Percentiles rank a stretch among this genome's conserved stretches.
phyloP scores from a whole-genome alignment of 2,329 filamentous ascomycete genomes.

The Metarhizium album region DNA sequence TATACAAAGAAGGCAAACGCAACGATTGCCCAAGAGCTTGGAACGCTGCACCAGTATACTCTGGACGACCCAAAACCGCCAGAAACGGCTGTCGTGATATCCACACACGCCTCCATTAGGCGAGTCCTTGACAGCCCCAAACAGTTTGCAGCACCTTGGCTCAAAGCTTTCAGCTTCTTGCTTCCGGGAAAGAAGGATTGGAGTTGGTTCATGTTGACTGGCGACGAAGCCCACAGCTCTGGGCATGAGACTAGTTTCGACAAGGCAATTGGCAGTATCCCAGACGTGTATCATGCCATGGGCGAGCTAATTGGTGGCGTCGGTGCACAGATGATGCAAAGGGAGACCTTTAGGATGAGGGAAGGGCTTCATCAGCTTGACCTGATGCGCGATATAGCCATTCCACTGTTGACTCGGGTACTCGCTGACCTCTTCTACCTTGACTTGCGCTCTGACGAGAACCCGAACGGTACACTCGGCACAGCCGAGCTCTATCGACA shows the following conservation, averaged over 20 bases:
- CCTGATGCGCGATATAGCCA: slow-evolving; percentile 42
- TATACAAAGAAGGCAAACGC: slow-evolving; percentile 31
- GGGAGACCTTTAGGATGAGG: slow-evolving; percentile 25
- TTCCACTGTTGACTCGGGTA: slow-evolving; percentile 45
- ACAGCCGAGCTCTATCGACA: slow-evolving; percentile 30
- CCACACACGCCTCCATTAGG: slow-evolving; percentile 17
- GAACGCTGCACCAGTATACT: slow-evolving; percentile 24
- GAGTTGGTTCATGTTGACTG: slow-evolving; percentile 28
- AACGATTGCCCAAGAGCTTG: slow-evolving; percentile 26
- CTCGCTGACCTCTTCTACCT: slow-evolving; percentile 47
- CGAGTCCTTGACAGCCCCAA: slow-evolving; percentile 21
- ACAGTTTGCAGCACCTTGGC: slow-evolving; percentile 25
- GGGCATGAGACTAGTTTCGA: slow-evolving; percentile 19
- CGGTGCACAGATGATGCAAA: slow-evolving; percentile 28
- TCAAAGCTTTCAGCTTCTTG: slow-evolving; percentile 18
- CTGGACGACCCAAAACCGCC: slow-evolving; percentile 26
- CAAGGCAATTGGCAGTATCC: slow-evolving; percentile 23
- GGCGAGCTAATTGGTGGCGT: slow-evolving; percentile 22
- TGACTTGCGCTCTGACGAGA: slow-evolving; percentile 43
- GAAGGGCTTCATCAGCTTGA: slow-evolving; percentile 29
- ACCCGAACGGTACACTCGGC: slow-evolving; percentile 36
- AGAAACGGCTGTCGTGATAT: slow-evolving; percentile 16
- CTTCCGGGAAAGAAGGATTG: slow-evolving; percentile 23
- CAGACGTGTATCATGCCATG: slow-evolving; percentile 20
- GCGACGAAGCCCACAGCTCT: slow-evolving; percentile 21